Evolutionary conservation across 352 stramenopile species (phyloP), one percentile per base, ranked within the genome.

Genomic region (Albugo candida): DNA sequence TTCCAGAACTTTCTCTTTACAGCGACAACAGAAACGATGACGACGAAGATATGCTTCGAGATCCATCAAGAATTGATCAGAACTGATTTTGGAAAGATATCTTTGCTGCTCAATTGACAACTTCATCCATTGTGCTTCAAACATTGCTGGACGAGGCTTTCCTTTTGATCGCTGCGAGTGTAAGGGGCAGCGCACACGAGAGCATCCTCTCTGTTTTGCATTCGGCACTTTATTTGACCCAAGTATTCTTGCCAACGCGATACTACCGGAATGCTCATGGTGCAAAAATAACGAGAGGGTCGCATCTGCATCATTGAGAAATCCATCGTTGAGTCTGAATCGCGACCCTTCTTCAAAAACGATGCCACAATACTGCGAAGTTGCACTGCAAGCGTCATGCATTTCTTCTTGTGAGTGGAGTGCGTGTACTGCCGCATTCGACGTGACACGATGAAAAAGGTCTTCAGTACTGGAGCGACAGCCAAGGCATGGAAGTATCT

Each of bases 1-100:
- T 53, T 91, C 77, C 50, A 91, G 64, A 36, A 89, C 77, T 49
- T 91, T 91, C 45, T 91, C 77, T 49, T 91, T 91, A 51, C 77
- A 91, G 11, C 77, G 72, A 51, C 77, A 91, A 52, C 77, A 91
- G 55, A 91, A 91, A 13, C 77, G 77, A 64, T 91, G 77, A 31
- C 77, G 70, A 27, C 77, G 74, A 54, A 91, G 43, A 58, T 91
- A 91, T 35, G 59, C 77, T 48, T 91, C 77, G 8, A 91, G 52
- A 54, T 91, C 77, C 13, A 70, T 85, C 36, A 91, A 60, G 35
- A 91, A 91, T 55, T 87, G 70, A 42, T 91, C 77, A 55, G 77
- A 91, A 55, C 87, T 75, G 31, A 91, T 83, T 51, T 87, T 73
- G 59, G 77, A 66, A 17, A 91, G 69, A 49, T 91, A 68, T 13